A percentile compares a stretch with the other conserved stretches of the same genome.
phyloP scores from a whole-genome alignment of 2,329 filamentous ascomycete species.

The Nemania diffusa region DNA sequence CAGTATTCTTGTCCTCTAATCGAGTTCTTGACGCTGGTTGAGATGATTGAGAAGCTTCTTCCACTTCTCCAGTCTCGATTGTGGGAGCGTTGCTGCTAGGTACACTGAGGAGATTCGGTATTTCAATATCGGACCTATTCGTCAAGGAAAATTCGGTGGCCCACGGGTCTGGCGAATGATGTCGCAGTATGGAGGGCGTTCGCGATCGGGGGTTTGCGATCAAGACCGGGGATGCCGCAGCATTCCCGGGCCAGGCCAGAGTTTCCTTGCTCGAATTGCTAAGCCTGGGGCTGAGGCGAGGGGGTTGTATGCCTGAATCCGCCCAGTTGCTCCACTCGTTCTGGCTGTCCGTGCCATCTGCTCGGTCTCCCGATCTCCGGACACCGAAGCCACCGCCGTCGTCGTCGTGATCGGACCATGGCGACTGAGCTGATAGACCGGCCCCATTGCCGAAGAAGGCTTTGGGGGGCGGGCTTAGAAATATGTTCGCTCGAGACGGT shows the following conservation, averaged over 20 bases:
- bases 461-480: constrained; percentile 56
- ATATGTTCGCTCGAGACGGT: constrained; percentile 48
- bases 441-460: constrained; percentile 53
- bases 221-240: constrained; percentile 51
- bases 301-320: constrained; percentile 44
- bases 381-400: constrained; percentile 53
- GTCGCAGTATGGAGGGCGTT: constrained; percentile 48
- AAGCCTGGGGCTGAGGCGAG: constrained; percentile 48
- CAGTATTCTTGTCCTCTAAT: neutral
- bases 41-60: constrained; percentile 6
- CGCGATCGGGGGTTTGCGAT: constrained; percentile 48
- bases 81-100: constrained; percentile 13
- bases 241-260: constrained; percentile 54
- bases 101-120: constrained; percentile 24
- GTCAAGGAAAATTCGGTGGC: constrained; percentile 49
- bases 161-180: constrained; percentile 58
- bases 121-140: constrained; percentile 32
- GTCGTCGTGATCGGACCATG: constrained; percentile 55
- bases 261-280: constrained; percentile 51
- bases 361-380: constrained; percentile 51
- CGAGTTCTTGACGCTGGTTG: neutral
- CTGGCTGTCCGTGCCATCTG: constrained; percentile 39
- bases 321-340: constrained; percentile 49
- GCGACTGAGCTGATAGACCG: constrained; percentile 50
- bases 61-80: constrained; percentile 8